Evolutionary conservation across 2,329 filamentous ascomycete species (phyloP).

Genomic region (Monosporascus sp.): DNA sequence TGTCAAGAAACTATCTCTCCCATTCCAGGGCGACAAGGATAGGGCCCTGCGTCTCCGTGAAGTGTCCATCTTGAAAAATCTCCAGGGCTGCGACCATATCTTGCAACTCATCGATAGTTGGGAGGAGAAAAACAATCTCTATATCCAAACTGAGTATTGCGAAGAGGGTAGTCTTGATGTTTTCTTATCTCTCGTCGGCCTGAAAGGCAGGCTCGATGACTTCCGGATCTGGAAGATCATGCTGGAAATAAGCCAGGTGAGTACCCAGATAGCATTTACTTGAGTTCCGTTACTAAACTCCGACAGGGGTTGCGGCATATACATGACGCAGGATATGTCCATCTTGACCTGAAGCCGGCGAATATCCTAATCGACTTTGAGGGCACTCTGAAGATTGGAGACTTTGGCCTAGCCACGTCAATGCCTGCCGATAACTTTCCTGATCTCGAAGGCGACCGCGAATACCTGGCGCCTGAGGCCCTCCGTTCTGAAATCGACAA

Average conservation of each 20-base stretch:
- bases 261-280: constrained; percentile 32
- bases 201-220: constrained; percentile 84
- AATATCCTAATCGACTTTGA: constrained; percentile 80
- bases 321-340: constrained; percentile 80
- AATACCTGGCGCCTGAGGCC: constrained; percentile 94
- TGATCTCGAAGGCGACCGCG: constrained; percentile 89
- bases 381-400: constrained; percentile 76
- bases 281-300: neutral
- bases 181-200: constrained; percentile 77
- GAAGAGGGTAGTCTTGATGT: constrained; percentile 86
- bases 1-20: constrained; percentile 86
- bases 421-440: constrained; percentile 74
- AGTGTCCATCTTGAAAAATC: constrained; percentile 69
- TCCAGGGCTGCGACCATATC: constrained; percentile 78
- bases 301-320: constrained; percentile 79
- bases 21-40: constrained; percentile 72
- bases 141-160: constrained; percentile 97
- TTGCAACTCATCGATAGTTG: constrained; percentile 80
- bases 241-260: constrained; percentile 75
- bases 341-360: constrained; percentile 79
- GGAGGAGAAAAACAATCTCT: constrained; percentile 80
- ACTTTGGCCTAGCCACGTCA: constrained; percentile 75
- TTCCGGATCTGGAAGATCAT: constrained; percentile 99
- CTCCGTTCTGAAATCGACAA: constrained; percentile 82
- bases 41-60: constrained; percentile 81